Evolutionary conservation across 257 asterid genomes (phyloP).

Genomic region (Perilla frutescens): DNA sequence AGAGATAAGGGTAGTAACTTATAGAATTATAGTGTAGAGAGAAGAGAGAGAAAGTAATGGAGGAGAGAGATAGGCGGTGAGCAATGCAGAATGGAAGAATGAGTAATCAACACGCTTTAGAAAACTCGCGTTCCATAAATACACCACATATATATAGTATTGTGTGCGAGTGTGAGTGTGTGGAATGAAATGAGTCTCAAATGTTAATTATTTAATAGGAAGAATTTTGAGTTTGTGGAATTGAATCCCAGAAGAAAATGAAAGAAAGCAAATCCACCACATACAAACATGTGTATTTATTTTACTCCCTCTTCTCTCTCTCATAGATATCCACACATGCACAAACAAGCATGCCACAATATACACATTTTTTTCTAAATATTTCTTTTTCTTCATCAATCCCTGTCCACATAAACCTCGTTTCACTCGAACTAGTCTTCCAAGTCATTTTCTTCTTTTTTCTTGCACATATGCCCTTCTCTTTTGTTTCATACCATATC

Average conservation of each 20-base stretch:
- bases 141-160: neutral
- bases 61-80: constrained; percentile 15
- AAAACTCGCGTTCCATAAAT: neutral
- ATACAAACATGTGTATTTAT: constrained; percentile 26
- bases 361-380: neutral
- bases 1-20: neutral
- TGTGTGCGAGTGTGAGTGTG: constrained; percentile 19
- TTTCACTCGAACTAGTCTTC: constrained; percentile 50
- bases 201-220: neutral
- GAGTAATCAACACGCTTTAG: neutral
- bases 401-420: constrained; percentile 65
- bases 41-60: constrained; percentile 13
- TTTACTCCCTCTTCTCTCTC: constrained; percentile 4
- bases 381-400: constrained; percentile 24
- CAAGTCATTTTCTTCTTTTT: constrained; percentile 39
- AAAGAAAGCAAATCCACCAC: constrained; percentile 33
- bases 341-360: neutral
- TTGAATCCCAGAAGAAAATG: constrained; percentile 25
- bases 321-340: neutral
- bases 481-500: neutral
- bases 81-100: neutral
- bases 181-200: constrained; percentile 16
- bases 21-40: neutral
- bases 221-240: constrained; percentile 35
- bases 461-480: constrained; percentile 26